Evolutionary conservation across 1,284 basidiomycete genomes (phyloP).

Genomic region (Ganoderma meredithae): DNA sequence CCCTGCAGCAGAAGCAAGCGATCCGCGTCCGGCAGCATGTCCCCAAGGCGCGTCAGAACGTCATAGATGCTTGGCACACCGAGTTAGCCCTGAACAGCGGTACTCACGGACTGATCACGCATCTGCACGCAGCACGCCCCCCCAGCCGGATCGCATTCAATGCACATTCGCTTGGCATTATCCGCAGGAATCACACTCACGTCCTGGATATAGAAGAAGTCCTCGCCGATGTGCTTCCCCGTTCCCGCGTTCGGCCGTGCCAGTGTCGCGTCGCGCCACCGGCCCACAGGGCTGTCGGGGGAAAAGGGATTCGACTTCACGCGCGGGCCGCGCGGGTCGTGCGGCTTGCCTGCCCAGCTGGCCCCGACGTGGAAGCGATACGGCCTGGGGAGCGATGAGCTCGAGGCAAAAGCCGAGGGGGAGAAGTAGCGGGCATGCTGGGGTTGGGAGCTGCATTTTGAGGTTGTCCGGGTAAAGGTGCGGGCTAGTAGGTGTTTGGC

Average conservation of each 20-base stretch:
- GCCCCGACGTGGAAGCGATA: constrained; percentile 59
- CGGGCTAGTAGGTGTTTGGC: constrained; percentile 12
- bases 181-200: constrained; percentile 48
- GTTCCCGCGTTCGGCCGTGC: constrained; percentile 51
- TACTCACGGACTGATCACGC: constrained; percentile 5
- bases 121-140: constrained; percentile 10
- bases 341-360: constrained; percentile 82
- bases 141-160: not conserved
- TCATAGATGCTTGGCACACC: not conserved
- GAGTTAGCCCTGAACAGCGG: constrained; percentile 70
- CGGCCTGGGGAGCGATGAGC: constrained; percentile 37
- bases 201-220: constrained; percentile 82
- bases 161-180: not conserved
- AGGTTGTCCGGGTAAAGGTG: constrained; percentile 14
- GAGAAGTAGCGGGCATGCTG: constrained; percentile 21
- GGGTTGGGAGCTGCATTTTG: constrained; percentile 5
- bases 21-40: not conserved
- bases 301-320: constrained; percentile 60
- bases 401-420: not conserved
- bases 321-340: constrained; percentile 49
- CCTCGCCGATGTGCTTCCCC: constrained; percentile 70
- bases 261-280: constrained; percentile 75
- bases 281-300: constrained; percentile 67
- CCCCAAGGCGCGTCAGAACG: not conserved
- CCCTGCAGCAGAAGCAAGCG: constrained; percentile 52